Evolutionary conservation across 108 stramenopile species (phyloP).

Genomic region (Fragilariopsis cylindrus): DNA sequence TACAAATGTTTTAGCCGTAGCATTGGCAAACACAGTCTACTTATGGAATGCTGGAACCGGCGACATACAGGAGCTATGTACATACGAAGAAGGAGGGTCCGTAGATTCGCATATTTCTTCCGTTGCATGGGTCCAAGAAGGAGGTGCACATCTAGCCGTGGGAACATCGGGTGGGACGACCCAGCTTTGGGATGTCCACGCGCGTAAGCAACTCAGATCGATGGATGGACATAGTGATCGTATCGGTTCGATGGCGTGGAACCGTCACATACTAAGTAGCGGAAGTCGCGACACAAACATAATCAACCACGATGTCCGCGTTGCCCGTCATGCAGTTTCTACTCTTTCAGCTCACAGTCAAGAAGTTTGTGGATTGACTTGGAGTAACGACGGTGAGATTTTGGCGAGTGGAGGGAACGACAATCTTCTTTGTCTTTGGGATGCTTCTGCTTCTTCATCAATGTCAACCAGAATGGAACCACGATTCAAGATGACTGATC

Average conservation of each 20-base stretch:
- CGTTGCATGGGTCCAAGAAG: constrained; percentile 93
- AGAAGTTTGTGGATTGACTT: constrained; percentile 97
- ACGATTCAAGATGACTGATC: constrained; percentile 83
- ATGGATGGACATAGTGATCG: constrained; percentile 97
- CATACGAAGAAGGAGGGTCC: constrained; percentile 51
- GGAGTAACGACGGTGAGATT: constrained; percentile 94
- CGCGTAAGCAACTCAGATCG: constrained; percentile 87
- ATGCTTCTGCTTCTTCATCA: constrained; percentile 65
- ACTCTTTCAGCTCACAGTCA: constrained; percentile 81
- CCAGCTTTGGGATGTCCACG: constrained; percentile 89
- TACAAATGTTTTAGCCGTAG: constrained; percentile 95
- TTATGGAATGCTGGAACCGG: constrained; percentile 98
- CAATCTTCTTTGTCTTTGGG: constrained; percentile 97
- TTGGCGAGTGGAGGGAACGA: constrained; percentile 98
- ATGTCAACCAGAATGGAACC: constrained; percentile 52
- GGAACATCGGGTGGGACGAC: constrained; percentile 86
- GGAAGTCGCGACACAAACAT: constrained; percentile 92
- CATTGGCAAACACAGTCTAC: constrained; percentile 96
- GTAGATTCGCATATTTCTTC: constrained; percentile 92
- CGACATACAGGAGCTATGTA: constrained; percentile 91
- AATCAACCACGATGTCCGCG: constrained; percentile 97
- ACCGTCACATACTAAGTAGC: constrained; percentile 89
- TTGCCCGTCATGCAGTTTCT: constrained; percentile 84
- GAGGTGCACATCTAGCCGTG: constrained; percentile 86
- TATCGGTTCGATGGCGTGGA: constrained; percentile 96